These are phyloP conservation scores for Phytopythium ostracodes DNA, from an alignment of 352 stramenopile genomes.

Conservation along the genomic window DNA sequence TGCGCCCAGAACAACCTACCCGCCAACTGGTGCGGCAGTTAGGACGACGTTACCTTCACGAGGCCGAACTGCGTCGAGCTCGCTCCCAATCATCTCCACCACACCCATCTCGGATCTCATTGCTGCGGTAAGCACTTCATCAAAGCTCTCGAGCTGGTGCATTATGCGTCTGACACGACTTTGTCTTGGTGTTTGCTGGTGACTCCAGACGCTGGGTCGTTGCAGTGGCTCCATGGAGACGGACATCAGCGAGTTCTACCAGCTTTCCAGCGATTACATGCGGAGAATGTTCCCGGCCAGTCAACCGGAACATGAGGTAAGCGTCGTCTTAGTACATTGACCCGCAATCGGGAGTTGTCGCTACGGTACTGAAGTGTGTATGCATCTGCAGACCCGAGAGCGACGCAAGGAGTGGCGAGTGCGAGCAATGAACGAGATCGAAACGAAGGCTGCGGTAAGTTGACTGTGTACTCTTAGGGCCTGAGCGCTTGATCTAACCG, in stretches of 20 bases:
- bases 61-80: neutral
- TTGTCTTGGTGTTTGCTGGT: neutral
- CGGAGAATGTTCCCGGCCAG: neutral
- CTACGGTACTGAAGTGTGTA: neutral
- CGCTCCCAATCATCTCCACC: neutral
- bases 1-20: neutral
- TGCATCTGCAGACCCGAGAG: neutral
- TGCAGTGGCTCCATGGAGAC: neutral
- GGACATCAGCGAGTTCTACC: slow-evolving; percentile 5
- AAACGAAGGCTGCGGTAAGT: neutral
- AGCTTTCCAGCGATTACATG: neutral
- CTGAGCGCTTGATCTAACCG: neutral
- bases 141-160: neutral
- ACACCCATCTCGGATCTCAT: slow-evolving; percentile 1
- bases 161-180: neutral
- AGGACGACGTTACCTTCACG: neutral
- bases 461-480: too few relatives aligned
- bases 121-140: neutral
- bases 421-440: slow-evolving; percentile 4
- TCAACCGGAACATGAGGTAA: neutral
- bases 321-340: neutral
- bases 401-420: slow-evolving; percentile 1
- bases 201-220: neutral
- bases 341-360: neutral
- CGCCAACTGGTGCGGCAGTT: neutral